Base-by-base conservation (phyloP, 2,329 filamentous ascomycete species). In the Daldinia sp. region DNA sequence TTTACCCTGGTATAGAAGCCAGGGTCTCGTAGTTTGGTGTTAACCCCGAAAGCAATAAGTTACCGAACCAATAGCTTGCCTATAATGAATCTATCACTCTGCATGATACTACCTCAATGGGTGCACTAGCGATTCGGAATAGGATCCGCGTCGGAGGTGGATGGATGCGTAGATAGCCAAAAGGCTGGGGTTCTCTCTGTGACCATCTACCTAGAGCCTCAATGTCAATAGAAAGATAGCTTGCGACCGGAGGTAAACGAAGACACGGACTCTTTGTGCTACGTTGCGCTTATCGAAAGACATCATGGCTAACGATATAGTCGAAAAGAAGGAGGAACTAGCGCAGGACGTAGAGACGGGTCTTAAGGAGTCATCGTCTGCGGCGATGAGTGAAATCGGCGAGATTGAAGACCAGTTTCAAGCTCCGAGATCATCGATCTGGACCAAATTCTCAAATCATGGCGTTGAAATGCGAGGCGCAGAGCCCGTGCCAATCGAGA, bases 401-500 rank as follows among this genome's bases (percentile, higher is more conserved):
- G 69, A 69, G 42, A 50, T 63, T 23, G 67, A 71, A 10, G 69
- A 70, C 33, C 63, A 58, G 33, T 71, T 71, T n/a, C 46, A 61
- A 46, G 57, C 48, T 4, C 67, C 69, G 12, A 51, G 26, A n/a
- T 71, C 63, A n/a, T 65, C 64, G 26, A 61, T 71, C 51, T 71
- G 69, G 69, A 37, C 63, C 2, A 67, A 57, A 2, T 59, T 70
- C 20, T 64, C 69, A 20, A 57, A 70, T 33, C 50, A 70, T 55
- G 74, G 76, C 5, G 75, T 79, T 41, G 78, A 79, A 59, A 58
- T 78, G 60, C 72, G 74, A 41, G 77, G 77, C 12, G 75, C 73
- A 26, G 72, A 77, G 63, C 78, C 78, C 10, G 73, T 79, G 12
- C 73, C 76, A 3, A 57, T 74, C 28, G 73, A 78, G 56, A 72